Conservation (phyloP, 2,329 filamentous ascomycete species). For the Fusarium tricinctum region DNA sequence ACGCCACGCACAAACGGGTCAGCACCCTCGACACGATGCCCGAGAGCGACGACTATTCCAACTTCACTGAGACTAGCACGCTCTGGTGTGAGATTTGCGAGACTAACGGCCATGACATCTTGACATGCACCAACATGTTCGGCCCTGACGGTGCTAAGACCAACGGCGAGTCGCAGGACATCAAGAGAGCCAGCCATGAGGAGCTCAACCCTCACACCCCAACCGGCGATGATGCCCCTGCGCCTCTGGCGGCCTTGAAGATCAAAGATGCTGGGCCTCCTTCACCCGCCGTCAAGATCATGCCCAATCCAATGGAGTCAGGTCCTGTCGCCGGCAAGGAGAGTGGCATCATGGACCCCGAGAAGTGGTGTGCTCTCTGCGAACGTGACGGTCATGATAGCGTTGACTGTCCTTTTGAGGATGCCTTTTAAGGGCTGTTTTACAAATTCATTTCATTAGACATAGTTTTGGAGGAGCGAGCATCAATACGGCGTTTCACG, state of each 20-base stretch:
- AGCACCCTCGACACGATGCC: slow-evolving; percentile 76
- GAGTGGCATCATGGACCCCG: slow-evolving; percentile 81
- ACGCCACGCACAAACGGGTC: slow-evolving; percentile 63
- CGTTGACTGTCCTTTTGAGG: slow-evolving; percentile 93
- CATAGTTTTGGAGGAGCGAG: slow-evolving; percentile 32
- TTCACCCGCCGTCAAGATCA: slow-evolving; percentile 61
- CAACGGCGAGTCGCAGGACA: slow-evolving; percentile 51
- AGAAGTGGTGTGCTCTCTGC: slow-evolving; percentile 97
- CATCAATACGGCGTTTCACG: slow-evolving; percentile 36
- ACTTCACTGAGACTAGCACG: slow-evolving; percentile 77
- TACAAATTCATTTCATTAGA: slow-evolving; percentile 21
- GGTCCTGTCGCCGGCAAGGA: slow-evolving; percentile 83
- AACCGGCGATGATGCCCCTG: slow-evolving; percentile 64
- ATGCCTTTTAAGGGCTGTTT: slow-evolving; percentile 70
- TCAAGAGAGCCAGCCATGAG: slow-evolving; percentile 56
- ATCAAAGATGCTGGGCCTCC: slow-evolving; percentile 58
- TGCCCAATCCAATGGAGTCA: slow-evolving; percentile 74
- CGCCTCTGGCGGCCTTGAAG: slow-evolving; percentile 68
- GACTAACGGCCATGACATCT: slow-evolving; percentile 89
- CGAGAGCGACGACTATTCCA: slow-evolving; percentile 78
- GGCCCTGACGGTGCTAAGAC: slow-evolving; percentile 60
- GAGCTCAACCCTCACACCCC: slow-evolving; percentile 58
- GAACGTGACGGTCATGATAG: slow-evolving; percentile 97
- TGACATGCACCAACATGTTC: slow-evolving; percentile 95
- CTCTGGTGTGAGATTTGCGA: slow-evolving; percentile 98